Percentiles rank a stretch among this genome's conserved stretches.
These are phyloP conservation scores for Puccinia coronata DNA, from an alignment of 1,284 basidiomycete species.

Conservation along the genomic window DNA sequence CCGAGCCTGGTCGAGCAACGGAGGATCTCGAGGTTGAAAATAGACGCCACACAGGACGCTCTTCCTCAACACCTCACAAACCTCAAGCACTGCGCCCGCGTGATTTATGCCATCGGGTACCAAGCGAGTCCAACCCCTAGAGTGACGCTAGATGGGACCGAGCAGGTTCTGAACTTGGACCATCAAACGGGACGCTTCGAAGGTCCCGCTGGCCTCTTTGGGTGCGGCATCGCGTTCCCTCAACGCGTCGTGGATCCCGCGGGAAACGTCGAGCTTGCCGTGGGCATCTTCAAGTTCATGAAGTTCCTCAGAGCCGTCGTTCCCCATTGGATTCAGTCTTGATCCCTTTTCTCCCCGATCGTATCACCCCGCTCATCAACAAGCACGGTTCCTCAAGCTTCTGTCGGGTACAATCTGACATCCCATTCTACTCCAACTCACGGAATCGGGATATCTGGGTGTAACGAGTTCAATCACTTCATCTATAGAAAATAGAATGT, in stretches of 20 bases:
- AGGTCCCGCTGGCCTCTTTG: slow-evolving; percentile 26
- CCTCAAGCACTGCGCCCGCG: neutral
- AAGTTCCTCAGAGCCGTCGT: slow-evolving; percentile 42
- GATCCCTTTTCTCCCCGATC: neutral
- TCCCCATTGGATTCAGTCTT: slow-evolving; percentile 23
- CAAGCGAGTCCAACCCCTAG: neutral
- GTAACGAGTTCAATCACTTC: too few relatives aligned
- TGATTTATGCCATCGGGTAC: slow-evolving; percentile 35
- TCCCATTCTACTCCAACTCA: too few relatives aligned
- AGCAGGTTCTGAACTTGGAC: slow-evolving; percentile 19
- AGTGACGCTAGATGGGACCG: slow-evolving; percentile 16
- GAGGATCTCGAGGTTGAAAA: neutral
- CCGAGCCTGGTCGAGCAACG: neutral
- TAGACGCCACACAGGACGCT: neutral
- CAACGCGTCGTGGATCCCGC: slow-evolving; percentile 35
- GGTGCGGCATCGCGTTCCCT: slow-evolving; percentile 49
- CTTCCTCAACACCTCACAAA: neutral
- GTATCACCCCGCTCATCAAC: too few relatives aligned
- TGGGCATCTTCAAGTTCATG: slow-evolving; percentile 49
- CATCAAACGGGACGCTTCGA: slow-evolving; percentile 4
- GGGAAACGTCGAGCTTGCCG: slow-evolving; percentile 48
- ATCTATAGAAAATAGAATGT: too few relatives aligned
- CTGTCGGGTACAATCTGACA: too few relatives aligned
- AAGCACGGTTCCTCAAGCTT: too few relatives aligned
- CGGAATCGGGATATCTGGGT: too few relatives aligned